Percentiles rank a stretch among this genome's conserved stretches.
These are phyloP conservation scores for Wickerhamomyces chaumierensis DNA, from an alignment of 805 yeast genomes.

Conservation along the genomic window DNA sequence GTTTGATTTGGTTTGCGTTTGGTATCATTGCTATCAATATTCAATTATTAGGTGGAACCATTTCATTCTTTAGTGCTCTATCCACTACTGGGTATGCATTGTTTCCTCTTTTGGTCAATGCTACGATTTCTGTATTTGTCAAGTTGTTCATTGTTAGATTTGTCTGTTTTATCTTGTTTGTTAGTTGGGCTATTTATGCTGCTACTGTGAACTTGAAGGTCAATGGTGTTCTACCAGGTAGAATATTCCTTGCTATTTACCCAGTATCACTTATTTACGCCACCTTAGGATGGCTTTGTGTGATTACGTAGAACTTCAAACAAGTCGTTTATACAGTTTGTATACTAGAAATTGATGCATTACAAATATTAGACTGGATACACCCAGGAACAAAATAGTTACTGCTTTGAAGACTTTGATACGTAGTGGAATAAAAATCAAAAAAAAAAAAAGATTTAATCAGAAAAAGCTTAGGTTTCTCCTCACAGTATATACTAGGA, in stretches of 20 bases:
- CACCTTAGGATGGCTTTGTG: conserved; percentile 55
- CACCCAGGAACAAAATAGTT: background rate
- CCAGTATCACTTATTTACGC: conserved; percentile 57
- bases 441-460: background rate
- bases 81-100: conserved; percentile 62
- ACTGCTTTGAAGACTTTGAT: no score
- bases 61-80: conserved; percentile 56
- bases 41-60: conserved; percentile 48
- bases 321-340: no score
- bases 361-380: background rate
- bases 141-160: conserved; percentile 38
- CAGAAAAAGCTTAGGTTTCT: background rate
- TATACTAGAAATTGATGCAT: no score
- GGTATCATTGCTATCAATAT: conserved; percentile 52
- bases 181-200: conserved; percentile 54
- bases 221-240: conserved; percentile 53
- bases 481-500: background rate
- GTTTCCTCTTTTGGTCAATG: conserved; percentile 52
- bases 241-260: conserved; percentile 50
- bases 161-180: conserved; percentile 31
- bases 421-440: no score
- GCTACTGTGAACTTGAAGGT: conserved; percentile 47
- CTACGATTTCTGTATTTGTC: conserved; percentile 36
- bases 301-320: no score
- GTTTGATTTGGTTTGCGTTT: conserved; percentile 53